Evolutionary conservation across 1,139 yeast genomes (phyloP).

Genomic region (Yamadazyma kanchanaburiensis): DNA sequence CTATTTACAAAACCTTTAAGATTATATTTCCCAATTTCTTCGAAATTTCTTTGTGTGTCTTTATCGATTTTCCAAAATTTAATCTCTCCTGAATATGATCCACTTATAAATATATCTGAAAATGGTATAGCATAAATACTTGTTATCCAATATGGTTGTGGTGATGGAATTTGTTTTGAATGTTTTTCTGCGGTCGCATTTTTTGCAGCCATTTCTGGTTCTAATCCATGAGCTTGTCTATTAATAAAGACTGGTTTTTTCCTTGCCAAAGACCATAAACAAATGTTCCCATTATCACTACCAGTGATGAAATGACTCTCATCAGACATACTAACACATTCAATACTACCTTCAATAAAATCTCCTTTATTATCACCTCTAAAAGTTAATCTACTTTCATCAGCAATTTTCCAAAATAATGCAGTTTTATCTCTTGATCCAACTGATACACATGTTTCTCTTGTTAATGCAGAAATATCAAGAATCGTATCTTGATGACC

Average conservation of each 20-base stretch:
- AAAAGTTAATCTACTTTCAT: slow-evolving; percentile 89
- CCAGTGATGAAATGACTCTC: slow-evolving; percentile 93
- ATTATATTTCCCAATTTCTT: slow-evolving; percentile 50
- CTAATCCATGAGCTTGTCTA: slow-evolving; percentile 76
- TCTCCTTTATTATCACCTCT: slow-evolving; percentile 97
- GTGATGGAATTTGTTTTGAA: slow-evolving; percentile 55
- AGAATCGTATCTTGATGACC: slow-evolving; percentile 93
- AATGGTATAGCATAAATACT: slow-evolving; percentile 84
- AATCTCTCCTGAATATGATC: slow-evolving; percentile 80
- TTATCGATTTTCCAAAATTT: slow-evolving; percentile 71
- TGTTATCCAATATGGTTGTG: slow-evolving; percentile 84
- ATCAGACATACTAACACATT: slow-evolving; percentile 87
- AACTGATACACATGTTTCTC: slow-evolving; percentile 92
- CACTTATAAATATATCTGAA: slow-evolving; percentile 78
- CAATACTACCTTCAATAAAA: slow-evolving; percentile 79
- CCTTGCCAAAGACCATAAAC: slow-evolving; percentile 85
- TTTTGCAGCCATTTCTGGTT: slow-evolving; percentile 44
- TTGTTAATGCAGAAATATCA: slow-evolving; percentile 74
- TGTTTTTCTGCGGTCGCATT: slow-evolving; percentile 70
- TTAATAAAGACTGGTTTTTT: slow-evolving; percentile 77
- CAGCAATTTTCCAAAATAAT: slow-evolving; percentile 94
- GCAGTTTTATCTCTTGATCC: slow-evolving; percentile 95
- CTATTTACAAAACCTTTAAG: slow-evolving; percentile 72
- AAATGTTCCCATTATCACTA: slow-evolving; percentile 85
- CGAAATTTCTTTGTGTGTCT: slow-evolving; percentile 60